Conservation (phyloP, 192 early-diverging fungal species). For the Rhizoclosmatium globosum region DNA sequence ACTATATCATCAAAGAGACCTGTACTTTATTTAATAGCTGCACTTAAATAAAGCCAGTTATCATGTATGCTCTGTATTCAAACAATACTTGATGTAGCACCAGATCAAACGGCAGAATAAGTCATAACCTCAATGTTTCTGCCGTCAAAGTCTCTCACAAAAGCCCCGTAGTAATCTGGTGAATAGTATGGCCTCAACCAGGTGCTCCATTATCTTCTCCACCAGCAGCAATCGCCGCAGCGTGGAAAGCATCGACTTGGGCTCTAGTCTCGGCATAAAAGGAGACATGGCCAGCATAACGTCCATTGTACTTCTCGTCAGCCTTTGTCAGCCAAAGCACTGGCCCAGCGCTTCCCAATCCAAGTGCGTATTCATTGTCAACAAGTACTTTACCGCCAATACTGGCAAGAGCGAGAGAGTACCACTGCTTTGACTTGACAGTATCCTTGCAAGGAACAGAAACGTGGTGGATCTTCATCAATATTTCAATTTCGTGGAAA, state of each 20-base stretch:
- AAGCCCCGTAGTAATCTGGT: slow-evolving; percentile 40
- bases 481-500: background rate
- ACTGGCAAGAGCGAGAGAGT: background rate
- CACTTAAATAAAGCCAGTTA: too few relatives aligned
- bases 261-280: background rate
- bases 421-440: slow-evolving; percentile 1
- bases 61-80: too few relatives aligned
- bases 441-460: slow-evolving; percentile 1
- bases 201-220: slow-evolving; percentile 43
- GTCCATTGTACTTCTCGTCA: background rate
- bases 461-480: slow-evolving; percentile 7
- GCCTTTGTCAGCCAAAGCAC: background rate
- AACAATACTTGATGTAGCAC: too few relatives aligned
- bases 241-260: slow-evolving; percentile 35
- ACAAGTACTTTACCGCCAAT: background rate
- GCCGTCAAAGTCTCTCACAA: slow-evolving; percentile 41
- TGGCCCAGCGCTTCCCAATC: background rate
- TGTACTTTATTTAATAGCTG: too few relatives aligned
- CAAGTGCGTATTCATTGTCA: background rate
- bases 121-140: slow-evolving; percentile 36
- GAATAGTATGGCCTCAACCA: slow-evolving; percentile 36
- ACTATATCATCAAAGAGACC: too few relatives aligned
- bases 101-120: background rate
- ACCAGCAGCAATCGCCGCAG: slow-evolving; percentile 40
- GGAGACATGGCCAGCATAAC: background rate